Evolutionary conservation across 176 grass and related monocot genomes (phyloP), one percentile per base, ranked within the genome.

Genomic region (Metroxylon sagu): DNA sequence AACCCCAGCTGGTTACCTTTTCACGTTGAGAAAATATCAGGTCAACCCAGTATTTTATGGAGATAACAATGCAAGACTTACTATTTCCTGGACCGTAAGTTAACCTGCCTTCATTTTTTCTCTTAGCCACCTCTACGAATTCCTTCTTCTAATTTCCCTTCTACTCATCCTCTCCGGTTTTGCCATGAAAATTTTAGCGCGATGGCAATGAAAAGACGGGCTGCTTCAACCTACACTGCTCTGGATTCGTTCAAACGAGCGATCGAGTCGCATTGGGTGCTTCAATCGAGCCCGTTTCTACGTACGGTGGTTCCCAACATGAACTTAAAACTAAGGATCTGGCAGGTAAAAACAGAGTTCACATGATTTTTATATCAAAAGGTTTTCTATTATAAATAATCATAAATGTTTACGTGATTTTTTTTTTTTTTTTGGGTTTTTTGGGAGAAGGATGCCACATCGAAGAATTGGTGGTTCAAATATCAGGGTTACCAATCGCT

Each of bases 41-140:
- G 92, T 96, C 75, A 96, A 86, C 26, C 92, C 92, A 0, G 92
- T 90, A 77, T 83, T 96, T 18, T 96, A 96, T 26, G 92, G 92
- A 19, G 92, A 96, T 71, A 96, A 90, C 69, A 88, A 88, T 63
- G 90, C 92, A 16, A 85, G 92, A 69, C 80, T 96, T 50, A 90
- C 90, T 75, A 96, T 83, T 18, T 96, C 90, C 61, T 96, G 92
- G 92, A 96, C 92, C 2, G 92, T 96, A 75, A 80, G 91, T 79
- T n/a, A n/a, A n/a, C n/a, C n/a, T n/a, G n/a, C n/a, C n/a, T n/a
- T n/a, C n/a, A n/a, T n/a, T n/a, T n/a, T n/a, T n/a, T n/a, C n/a
- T n/a, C n/a, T n/a, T n/a, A n/a, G n/a, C n/a, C n/a, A n/a, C n/a
- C n/a, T n/a, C n/a, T n/a, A n/a, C n/a, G n/a, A n/a, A n/a, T n/a